These are phyloP conservation scores for Sungouiozyma intestinalis DNA, from an alignment of 805 yeast species.

Conservation along the genomic window DNA sequence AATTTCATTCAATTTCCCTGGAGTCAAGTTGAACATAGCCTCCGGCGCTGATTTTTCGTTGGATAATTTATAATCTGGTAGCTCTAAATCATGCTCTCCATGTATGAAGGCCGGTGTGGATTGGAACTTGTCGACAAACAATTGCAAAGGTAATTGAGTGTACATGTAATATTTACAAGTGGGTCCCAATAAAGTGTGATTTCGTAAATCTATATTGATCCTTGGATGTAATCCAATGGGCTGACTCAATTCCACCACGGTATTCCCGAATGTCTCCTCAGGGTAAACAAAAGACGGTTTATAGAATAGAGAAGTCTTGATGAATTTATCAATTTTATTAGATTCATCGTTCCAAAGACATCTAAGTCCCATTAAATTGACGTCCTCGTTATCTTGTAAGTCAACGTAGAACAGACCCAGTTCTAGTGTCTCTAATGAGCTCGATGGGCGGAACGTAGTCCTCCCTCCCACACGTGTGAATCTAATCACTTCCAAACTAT, in stretches of 20 bases:
- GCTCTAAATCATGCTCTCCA: conserved; percentile 50
- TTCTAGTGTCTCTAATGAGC: conserved; percentile 10
- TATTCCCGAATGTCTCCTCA: not conserved
- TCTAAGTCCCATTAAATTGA: conserved; percentile 20
- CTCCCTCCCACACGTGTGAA: not conserved
- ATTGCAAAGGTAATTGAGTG: conserved; percentile 34
- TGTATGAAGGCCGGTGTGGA: conserved; percentile 34
- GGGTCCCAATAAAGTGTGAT: conserved; percentile 2
- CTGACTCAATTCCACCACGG: conserved; percentile 10
- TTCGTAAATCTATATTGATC: conserved; percentile 11
- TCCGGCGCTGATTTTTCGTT: conserved; percentile 37
- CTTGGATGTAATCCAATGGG: conserved; percentile 34
- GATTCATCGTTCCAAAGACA: conserved; percentile 17
- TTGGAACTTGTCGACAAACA: conserved; percentile 50
- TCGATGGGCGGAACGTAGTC: not conserved
- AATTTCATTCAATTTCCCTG: conserved; percentile 24
- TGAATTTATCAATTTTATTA: conserved; percentile 15
- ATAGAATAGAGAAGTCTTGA: conserved; percentile 21
- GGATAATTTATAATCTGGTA: conserved; percentile 36
- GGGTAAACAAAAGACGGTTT: conserved; percentile 4
- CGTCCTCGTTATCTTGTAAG: conserved; percentile 12
- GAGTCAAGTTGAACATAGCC: conserved; percentile 30
- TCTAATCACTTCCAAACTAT: not conserved
- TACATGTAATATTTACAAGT: conserved; percentile 36
- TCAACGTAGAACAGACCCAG: conserved; percentile 23